These are phyloP conservation scores for Talaromyces adpressus DNA, from an alignment of 495 filamentous ascomycete genomes.

Conservation along the genomic window DNA sequence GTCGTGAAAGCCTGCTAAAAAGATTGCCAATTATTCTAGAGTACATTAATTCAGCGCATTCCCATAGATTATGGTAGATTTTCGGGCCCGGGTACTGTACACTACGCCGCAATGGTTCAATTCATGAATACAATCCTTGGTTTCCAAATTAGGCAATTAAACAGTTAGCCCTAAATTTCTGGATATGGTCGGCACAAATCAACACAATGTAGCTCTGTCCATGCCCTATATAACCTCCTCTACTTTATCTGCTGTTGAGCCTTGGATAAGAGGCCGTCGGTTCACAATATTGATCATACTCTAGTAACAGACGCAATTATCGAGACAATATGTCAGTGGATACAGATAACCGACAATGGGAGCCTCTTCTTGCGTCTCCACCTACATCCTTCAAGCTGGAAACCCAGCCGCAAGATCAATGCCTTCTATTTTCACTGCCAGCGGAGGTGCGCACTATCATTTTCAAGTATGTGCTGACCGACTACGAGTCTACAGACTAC, in stretches of 20 bases:
- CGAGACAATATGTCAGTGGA: not conserved
- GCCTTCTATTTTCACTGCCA: slow-evolving; percentile 2
- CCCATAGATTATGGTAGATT: not conserved
- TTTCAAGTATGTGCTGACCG: slow-evolving; percentile 17
- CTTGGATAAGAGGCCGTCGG: not conserved
- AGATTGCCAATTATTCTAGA: not conserved
- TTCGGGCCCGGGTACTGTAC: not conserved
- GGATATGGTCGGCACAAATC: not conserved
- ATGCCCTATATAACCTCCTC: not conserved
- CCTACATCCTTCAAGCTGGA: not conserved
- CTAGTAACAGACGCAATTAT: not conserved
- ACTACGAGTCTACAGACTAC: slow-evolving; percentile 13
- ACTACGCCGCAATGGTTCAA: not conserved
- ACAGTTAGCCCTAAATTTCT: not conserved
- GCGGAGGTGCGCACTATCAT: slow-evolving; percentile 22
- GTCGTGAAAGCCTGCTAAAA: not conserved
- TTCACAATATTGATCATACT: not conserved
- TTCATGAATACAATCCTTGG: not conserved
- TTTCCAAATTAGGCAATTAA: not conserved
- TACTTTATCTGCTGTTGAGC: not conserved
- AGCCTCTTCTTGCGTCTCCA: not conserved
- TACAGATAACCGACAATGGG: not conserved
- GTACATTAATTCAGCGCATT: not conserved
- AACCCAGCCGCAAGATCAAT: not conserved
- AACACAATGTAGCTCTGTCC: not conserved